Evolutionary conservation across 768 basidiomycete species (phyloP).

Genomic region (Mycena vulgaris): DNA sequence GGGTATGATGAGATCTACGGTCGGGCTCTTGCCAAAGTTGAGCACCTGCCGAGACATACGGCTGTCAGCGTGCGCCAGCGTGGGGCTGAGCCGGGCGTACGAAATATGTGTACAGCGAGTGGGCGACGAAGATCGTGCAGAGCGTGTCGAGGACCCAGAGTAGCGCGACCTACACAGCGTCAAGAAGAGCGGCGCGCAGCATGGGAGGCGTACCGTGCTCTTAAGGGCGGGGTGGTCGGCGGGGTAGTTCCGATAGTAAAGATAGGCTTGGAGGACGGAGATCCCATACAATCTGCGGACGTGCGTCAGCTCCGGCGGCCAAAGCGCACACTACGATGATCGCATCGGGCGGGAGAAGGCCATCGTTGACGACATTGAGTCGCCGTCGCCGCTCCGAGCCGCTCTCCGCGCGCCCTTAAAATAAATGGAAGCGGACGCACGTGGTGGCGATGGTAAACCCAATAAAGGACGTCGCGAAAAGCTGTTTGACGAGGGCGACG

Average conservation of each 20-base stretch:
- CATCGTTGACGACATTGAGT: not conserved
- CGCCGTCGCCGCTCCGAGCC: too few relatives aligned
- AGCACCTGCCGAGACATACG: constrained; percentile 11
- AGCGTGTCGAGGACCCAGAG: constrained; percentile 31
- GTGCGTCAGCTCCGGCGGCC: not conserved
- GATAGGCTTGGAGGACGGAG: constrained; percentile 25
- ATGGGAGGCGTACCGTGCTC: constrained; percentile 6
- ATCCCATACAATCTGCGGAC: constrained; percentile 25
- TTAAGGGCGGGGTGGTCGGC: constrained; percentile 17
- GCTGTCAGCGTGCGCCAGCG: not conserved
- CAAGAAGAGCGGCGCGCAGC: not conserved
- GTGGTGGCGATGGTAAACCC: constrained; percentile 29
- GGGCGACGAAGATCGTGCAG: constrained; percentile 30
- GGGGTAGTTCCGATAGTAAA: constrained; percentile 32
- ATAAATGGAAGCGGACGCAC: constrained; percentile 19
- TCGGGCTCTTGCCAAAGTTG: constrained; percentile 23
- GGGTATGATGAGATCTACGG: constrained; percentile 31
- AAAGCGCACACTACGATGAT: not conserved
- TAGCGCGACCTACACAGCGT: constrained; percentile 23
- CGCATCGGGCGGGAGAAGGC: not conserved
- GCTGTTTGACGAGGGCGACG: constrained; percentile 25
- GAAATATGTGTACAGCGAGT: constrained; percentile 29
- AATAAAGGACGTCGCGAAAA: constrained; percentile 29
- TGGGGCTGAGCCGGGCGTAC: not conserved
- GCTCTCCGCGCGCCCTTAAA: not conserved